A percentile compares a stretch with the other conserved stretches of the same genome.
These are phyloP conservation scores for Metrosideros polymorpha DNA, from an alignment of 441 rosid genomes.

Conservation along the genomic window DNA sequence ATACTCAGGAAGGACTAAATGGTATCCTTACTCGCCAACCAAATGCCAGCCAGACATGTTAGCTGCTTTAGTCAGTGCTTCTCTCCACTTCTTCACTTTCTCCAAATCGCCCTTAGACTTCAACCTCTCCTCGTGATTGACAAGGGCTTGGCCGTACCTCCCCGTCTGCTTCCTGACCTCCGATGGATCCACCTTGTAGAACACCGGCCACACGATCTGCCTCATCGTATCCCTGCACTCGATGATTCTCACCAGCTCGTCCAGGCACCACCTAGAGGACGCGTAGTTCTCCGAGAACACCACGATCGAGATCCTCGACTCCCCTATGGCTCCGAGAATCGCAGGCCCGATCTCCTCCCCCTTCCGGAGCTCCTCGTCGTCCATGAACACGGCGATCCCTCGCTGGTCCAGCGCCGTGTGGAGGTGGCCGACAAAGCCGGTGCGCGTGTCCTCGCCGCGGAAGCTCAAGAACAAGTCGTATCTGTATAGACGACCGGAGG, in stretches of 20 bases:
- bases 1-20: no score
- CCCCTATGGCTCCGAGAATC: background rate
- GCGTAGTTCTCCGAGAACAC: background rate
- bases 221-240: background rate
- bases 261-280: background rate
- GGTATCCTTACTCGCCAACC: background rate
- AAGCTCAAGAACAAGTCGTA: slow-evolving; percentile 3
- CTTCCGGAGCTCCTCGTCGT: background rate
- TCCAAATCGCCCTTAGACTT: background rate
- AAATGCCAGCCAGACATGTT: background rate
- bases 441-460: background rate
- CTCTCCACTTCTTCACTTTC: background rate
- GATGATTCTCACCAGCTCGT: background rate
- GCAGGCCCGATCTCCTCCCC: background rate
- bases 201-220: background rate
- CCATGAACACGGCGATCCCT: background rate
- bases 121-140: background rate
- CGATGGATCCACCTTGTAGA: slow-evolving; percentile 1
- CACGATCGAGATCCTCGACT: background rate
- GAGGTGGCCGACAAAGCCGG: background rate
- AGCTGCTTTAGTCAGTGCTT: background rate
- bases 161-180: background rate
- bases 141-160: background rate
- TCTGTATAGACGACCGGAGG: background rate
- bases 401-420: background rate